Conservation (phyloP, 305 asterid species). For the Fraxinus floribunda region DNA sequence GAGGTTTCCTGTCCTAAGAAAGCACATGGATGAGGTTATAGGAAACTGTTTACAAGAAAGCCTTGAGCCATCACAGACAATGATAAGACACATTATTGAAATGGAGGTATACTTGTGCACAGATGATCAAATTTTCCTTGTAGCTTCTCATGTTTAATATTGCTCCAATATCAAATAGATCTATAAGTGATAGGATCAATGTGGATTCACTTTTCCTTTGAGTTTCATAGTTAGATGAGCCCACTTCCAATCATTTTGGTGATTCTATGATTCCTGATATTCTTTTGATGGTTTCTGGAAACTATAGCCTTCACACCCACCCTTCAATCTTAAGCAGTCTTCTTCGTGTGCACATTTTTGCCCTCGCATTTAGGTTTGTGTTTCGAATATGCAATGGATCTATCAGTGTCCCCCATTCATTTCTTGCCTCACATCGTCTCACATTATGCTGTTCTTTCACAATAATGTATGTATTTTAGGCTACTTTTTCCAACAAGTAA, state of each 20-base stretch:
- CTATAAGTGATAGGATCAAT: background rate
- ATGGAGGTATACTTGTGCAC: conserved; percentile 68
- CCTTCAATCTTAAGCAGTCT: background rate
- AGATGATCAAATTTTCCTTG: background rate
- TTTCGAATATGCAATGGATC: background rate
- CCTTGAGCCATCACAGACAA: conserved; percentile 87
- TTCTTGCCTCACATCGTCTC: background rate
- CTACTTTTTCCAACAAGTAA: background rate
- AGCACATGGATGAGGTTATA: conserved; percentile 67
- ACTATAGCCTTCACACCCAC: background rate
- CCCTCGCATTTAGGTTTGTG: background rate
- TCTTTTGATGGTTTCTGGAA: background rate
- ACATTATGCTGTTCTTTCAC: background rate
- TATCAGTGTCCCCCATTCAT: background rate
- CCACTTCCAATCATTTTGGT: background rate
- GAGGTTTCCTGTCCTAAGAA: conserved; percentile 70
- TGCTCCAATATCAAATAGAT: background rate
- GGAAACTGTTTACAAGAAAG: conserved; percentile 79
- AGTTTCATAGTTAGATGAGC: background rate
- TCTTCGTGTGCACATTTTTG: background rate
- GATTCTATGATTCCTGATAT: background rate
- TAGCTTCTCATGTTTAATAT: background rate
- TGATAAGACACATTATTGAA: conserved; percentile 90
- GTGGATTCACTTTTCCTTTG: background rate
- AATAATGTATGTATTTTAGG: background rate